Conservation (phyloP, 2,329 filamentous ascomycete genomes). For the Cladosporium sp. region DNA sequence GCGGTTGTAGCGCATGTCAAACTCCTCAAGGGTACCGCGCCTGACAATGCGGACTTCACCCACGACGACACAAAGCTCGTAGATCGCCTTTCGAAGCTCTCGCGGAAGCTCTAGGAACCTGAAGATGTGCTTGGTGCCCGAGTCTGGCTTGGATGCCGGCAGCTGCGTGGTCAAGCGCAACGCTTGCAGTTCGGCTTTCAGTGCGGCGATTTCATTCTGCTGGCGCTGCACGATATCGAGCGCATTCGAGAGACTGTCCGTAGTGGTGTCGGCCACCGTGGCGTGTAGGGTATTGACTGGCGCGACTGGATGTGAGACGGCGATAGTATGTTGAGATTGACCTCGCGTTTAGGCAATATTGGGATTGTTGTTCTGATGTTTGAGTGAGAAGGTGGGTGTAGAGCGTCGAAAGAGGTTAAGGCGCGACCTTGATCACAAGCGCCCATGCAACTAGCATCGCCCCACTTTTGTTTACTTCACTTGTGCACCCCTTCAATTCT, state of each 20-base stretch:
- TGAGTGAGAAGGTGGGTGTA: too few relatives aligned
- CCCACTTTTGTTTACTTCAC: too few relatives aligned
- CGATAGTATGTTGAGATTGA: too few relatives aligned
- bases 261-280: neutral
- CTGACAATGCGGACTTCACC: neutral
- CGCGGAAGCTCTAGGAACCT: neutral
- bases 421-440: too few relatives aligned
- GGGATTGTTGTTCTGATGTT: too few relatives aligned
- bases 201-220: neutral
- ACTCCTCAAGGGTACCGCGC: neutral
- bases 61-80: neutral
- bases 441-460: too few relatives aligned
- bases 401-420: too few relatives aligned
- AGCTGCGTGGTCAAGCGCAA: neutral
- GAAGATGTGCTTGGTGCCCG: neutral
- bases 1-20: neutral
- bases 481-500: too few relatives aligned
- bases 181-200: neutral
- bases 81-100: neutral
- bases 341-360: too few relatives aligned
- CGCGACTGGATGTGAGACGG: neutral
- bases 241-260: neutral
- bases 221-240: neutral
- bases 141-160: too few relatives aligned
- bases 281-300: neutral